A percentile compares a stretch with the other conserved stretches of the same genome.
Evolutionary conservation across 108 stramenopile genomes (phyloP).

Genomic region (Bacterosira constricta): DNA sequence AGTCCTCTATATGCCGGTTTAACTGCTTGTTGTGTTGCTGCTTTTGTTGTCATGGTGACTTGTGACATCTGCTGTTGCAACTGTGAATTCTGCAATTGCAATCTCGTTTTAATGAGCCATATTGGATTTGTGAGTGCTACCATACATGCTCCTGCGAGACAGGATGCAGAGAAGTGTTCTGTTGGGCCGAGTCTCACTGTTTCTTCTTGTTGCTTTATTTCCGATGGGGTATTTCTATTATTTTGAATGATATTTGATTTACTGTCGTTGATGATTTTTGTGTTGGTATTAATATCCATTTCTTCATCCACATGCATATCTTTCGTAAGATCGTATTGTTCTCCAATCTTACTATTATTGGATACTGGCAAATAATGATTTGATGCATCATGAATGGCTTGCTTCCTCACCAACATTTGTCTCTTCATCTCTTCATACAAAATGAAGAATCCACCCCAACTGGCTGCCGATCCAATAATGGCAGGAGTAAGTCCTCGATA

Average conservation of each 20-base stretch:
- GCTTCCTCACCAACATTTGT: conserved; percentile 34
- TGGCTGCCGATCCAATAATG: conserved; percentile 86
- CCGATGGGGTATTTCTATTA: neutral
- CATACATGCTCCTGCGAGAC: conserved; percentile 83
- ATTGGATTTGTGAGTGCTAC: conserved; percentile 97
- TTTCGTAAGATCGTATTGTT: conserved; percentile 14
- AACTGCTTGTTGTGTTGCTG: conserved; percentile 4
- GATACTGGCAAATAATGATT: neutral
- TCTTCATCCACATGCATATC: conserved; percentile 33
- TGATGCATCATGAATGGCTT: neutral
- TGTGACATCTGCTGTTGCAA: conserved; percentile 32
- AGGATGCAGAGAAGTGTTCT: conserved; percentile 74
- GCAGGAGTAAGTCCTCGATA: conserved; percentile 94
- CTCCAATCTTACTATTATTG: neutral
- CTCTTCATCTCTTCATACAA: conserved; percentile 93
- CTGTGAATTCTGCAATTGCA: conserved; percentile 90
- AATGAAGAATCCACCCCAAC: conserved; percentile 99
- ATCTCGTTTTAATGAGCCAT: conserved; percentile 97
- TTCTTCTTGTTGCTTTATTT: neutral
- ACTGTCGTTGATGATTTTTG: neutral
- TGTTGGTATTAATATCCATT: conserved; percentile 30
- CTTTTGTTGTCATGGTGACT: conserved; percentile 10
- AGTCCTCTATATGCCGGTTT: conserved; percentile 77
- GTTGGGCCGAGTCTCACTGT: conserved; percentile 48
- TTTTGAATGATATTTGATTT: neutral